A percentile compares a stretch with the other conserved stretches of the same genome.
These are phyloP conservation scores for Gelatoporia subvermispora DNA, from an alignment of 768 basidiomycete species.

Conservation along the genomic window DNA sequence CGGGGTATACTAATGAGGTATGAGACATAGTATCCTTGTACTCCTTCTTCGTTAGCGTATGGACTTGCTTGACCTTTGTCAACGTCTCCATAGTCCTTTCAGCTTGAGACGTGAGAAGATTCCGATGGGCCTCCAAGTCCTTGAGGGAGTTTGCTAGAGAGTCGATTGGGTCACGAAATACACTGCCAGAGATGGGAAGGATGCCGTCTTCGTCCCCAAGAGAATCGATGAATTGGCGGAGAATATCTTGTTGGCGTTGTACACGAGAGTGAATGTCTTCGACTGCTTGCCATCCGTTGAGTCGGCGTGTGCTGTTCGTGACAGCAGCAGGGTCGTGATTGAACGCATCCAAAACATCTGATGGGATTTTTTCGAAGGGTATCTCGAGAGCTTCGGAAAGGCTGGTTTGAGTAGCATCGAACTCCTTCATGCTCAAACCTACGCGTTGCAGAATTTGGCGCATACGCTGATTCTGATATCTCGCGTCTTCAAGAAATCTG, in stretches of 20 bases:
- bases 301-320: constrained; percentile 56
- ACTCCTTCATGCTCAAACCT: constrained; percentile 58
- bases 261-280: constrained; percentile 71
- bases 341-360: constrained; percentile 68
- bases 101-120: constrained; percentile 41
- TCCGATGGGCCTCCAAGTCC: constrained; percentile 42
- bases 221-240: constrained; percentile 11
- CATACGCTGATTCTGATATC: constrained; percentile 59
- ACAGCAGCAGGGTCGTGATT: constrained; percentile 77
- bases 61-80: constrained; percentile 48
- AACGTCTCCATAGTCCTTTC: constrained; percentile 46
- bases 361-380: constrained; percentile 46
- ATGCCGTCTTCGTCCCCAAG: not conserved
- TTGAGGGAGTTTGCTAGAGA: constrained; percentile 46
- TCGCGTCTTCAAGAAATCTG: constrained; percentile 58
- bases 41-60: constrained; percentile 52
- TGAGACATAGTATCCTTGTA: constrained; percentile 63
- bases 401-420: constrained; percentile 53
- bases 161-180: constrained; percentile 52
- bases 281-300: constrained; percentile 64
- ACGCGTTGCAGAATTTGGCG: constrained; percentile 67
- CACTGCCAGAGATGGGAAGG: constrained; percentile 11
- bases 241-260: constrained; percentile 47
- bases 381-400: constrained; percentile 45
- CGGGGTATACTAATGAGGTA: constrained; percentile 74